A percentile compares a stretch with the other conserved stretches of the same genome.
phyloP scores from a whole-genome alignment of 345 rosid genomes.

The Heritiera fomes region DNA sequence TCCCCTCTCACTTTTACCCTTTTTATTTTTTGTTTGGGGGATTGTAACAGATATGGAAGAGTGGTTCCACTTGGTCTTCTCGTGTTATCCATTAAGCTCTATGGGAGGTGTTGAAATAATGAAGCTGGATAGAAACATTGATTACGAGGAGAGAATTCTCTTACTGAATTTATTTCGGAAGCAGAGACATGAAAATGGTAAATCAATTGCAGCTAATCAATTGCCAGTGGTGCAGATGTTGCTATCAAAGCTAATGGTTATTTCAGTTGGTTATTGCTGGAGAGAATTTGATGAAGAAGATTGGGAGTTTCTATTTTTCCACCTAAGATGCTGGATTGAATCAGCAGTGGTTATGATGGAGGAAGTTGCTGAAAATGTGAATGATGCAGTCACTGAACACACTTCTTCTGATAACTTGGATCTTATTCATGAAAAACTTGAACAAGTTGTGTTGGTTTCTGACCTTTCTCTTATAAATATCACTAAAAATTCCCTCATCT shows the following conservation, averaged over 20 bases:
- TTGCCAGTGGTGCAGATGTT: slow-evolving; percentile 54
- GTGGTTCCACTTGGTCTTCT: slow-evolving; percentile 77
- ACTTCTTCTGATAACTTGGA: slow-evolving; percentile 46
- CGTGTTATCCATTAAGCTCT: slow-evolving; percentile 74
- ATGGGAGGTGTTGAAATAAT: slow-evolving; percentile 43
- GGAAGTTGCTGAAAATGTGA: slow-evolving; percentile 78
- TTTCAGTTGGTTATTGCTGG: slow-evolving; percentile 85
- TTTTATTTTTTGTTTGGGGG: background rate
- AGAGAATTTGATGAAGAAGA: slow-evolving; percentile 75
- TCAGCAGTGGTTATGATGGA: slow-evolving; percentile 90
- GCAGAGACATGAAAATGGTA: slow-evolving; percentile 58
- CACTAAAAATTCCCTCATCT: slow-evolving; percentile 68
- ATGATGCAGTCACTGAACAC: slow-evolving; percentile 45
- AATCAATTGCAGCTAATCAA: slow-evolving; percentile 41
- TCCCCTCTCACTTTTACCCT: background rate
- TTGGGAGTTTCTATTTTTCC: slow-evolving; percentile 77
- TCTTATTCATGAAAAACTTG: slow-evolving; percentile 46
- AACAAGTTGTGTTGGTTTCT: slow-evolving; percentile 51
- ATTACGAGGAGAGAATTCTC: slow-evolving; percentile 58
- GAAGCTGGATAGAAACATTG: slow-evolving; percentile 55
- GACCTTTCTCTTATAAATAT: slow-evolving; percentile 49
- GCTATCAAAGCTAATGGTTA: slow-evolving; percentile 63
- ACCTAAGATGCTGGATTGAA: slow-evolving; percentile 72
- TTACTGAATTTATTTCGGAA: slow-evolving; percentile 75
- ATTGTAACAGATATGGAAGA: slow-evolving; percentile 64